Evolutionary conservation across 192 early-diverging fungal species (phyloP), one percentile per base, ranked within the genome.

Genomic region (Coemansia sp.): DNA sequence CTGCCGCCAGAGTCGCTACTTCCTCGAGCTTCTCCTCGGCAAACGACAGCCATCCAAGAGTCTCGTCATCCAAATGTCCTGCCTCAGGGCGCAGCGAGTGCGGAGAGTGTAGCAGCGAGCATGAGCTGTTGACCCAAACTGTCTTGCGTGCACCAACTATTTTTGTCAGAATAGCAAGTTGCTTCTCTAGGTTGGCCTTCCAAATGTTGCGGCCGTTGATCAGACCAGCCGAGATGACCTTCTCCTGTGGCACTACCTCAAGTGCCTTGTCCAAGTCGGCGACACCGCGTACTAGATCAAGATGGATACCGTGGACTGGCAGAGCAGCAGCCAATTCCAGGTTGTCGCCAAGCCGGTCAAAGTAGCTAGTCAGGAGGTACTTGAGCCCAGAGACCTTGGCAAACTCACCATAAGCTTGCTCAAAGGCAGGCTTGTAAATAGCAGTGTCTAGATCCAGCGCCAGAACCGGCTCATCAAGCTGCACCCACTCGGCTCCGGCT

Each of bases 181-280:
- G 88, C 61, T 83, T 76, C 60, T 74, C 83, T 49, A 96, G 73
- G 83, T 97, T 91, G 62, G 88, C 84, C 84, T 94, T 96, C 96
- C 96, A 98, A 80, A 98, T 90, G 88, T 98, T 97, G 65, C 96
- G 90, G 44, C 96, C 96, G 80, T 97, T 89, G 60, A 98, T 86
- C 48, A 98, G 83, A 76, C 96, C 96, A 57, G 93, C 82, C n/a
- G 94, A 97, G n/a, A 98, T 84, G 47, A 85, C 66, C 69, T 91
- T 79, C 64, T 81, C 82, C 21, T 73, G 69, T 32, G 84, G 82
- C 30, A 92, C 71, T 49, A 81, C 41, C 59, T 79, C 76, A 53
- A 94, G 67, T 49, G 93, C 85, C 30, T 76, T 62, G 61, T 95
- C 89, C 54, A 96, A 81, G 71, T 96, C 90, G 47, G 86, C 85